Evolutionary conservation across 352 stramenopile genomes (phyloP).

Genomic region (Aphanomyces astaci): DNA sequence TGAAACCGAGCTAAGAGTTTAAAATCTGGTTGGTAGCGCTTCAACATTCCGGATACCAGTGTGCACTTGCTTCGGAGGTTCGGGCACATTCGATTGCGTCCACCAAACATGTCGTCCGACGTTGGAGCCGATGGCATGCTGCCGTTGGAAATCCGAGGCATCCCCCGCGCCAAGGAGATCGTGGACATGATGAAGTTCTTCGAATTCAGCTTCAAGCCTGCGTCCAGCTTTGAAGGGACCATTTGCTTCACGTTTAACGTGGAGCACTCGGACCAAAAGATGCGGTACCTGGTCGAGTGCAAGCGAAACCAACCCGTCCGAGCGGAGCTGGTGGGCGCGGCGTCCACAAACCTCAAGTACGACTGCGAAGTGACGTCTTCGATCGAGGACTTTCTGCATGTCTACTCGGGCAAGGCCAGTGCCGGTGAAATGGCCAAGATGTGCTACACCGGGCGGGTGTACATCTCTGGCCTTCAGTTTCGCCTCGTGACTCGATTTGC

Average conservation of each 20-base stretch:
- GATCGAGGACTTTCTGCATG: constrained; percentile 79
- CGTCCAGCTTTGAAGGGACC: constrained; percentile 58
- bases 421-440: constrained; percentile 66
- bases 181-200: constrained; percentile 85
- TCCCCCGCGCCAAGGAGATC: constrained; percentile 55
- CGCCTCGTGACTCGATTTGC: constrained; percentile 71
- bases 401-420: constrained; percentile 81
- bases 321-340: not conserved
- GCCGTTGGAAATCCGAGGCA: not conserved
- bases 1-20: not conserved
- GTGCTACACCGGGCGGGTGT: constrained; percentile 68
- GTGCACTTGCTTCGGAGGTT: not conserved
- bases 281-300: constrained; percentile 64
- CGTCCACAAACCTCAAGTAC: constrained; percentile 31
- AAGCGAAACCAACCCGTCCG: constrained; percentile 32
- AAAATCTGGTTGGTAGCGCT: not conserved
- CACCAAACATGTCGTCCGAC: not conserved
- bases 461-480: constrained; percentile 76
- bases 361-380: constrained; percentile 77
- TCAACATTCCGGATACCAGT: not conserved
- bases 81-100: not conserved
- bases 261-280: constrained; percentile 32
- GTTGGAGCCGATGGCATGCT: not conserved
- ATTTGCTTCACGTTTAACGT: constrained; percentile 82
- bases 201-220: constrained; percentile 70